Percentiles rank a stretch among this genome's conserved stretches.
Evolutionary conservation across 192 early-diverging fungal genomes (phyloP).

Genomic region (Bifiguratus adelaidae): DNA sequence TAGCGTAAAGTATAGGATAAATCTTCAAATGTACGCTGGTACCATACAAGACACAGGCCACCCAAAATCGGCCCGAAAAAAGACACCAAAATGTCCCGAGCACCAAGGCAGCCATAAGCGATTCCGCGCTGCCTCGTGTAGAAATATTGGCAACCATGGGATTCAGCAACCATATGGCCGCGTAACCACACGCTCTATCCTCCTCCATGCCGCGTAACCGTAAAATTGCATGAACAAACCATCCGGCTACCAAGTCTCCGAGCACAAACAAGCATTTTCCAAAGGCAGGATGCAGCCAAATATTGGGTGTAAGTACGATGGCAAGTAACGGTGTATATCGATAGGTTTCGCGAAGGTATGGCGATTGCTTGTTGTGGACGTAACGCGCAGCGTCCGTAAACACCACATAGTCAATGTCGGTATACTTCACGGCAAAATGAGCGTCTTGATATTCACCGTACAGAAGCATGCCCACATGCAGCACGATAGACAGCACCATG

Average conservation of each 20-base stretch:
- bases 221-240: constrained; percentile 45
- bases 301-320: constrained; percentile 76
- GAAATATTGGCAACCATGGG: constrained; percentile 96
- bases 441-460: constrained; percentile 89
- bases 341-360: constrained; percentile 89
- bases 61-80: constrained; percentile 31
- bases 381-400: constrained; percentile 89
- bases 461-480: constrained; percentile 57
- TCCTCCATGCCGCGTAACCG: constrained; percentile 41
- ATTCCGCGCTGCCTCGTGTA: constrained; percentile 89
- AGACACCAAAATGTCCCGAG: constrained; percentile 67
- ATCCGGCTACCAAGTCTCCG: constrained; percentile 71
- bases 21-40: constrained; percentile 95
- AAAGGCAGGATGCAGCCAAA: constrained; percentile 57
- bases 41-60: constrained; percentile 68
- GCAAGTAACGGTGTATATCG: constrained; percentile 97
- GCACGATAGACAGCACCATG: constrained; percentile 13
- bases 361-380: constrained; percentile 60
- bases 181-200: constrained; percentile 31
- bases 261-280: constrained; percentile 91
- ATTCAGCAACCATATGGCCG: constrained; percentile 82
- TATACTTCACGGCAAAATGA: constrained; percentile 88
- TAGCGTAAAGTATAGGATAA: constrained; percentile 91
- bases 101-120: constrained; percentile 69
- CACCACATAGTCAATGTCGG: constrained; percentile 96